These are phyloP conservation scores for Uronychia binucleata DNA, from an alignment of 73 alveolate species.

Conservation along the genomic window DNA sequence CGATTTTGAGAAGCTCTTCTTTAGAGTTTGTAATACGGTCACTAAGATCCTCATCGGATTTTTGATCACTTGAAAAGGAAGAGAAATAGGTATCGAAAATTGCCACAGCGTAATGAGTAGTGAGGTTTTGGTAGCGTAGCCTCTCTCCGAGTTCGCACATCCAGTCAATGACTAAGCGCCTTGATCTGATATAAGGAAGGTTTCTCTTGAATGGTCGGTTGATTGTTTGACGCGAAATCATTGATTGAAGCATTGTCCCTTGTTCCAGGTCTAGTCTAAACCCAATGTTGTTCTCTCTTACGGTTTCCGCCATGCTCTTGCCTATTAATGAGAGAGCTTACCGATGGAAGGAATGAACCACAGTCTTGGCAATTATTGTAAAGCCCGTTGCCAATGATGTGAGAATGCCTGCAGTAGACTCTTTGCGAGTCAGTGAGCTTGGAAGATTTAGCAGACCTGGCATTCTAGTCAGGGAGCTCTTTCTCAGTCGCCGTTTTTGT, in stretches of 20 bases:
- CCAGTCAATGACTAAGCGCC: conserved; percentile 66
- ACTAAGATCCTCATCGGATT: neutral
- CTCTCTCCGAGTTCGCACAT: conserved; percentile 72
- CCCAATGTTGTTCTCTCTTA: neutral
- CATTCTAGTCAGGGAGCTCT: too few species aligned
- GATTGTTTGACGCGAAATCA: neutral
- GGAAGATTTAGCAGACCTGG: neutral
- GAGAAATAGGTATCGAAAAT: conserved; percentile 39
- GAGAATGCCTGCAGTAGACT: neutral
- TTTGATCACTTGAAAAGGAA: neutral
- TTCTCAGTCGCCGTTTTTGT: too few species aligned
- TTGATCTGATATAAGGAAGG: conserved; percentile 14
- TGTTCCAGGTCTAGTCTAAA: neutral
- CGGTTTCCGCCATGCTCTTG: neutral
- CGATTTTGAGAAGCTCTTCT: conserved; percentile 36
- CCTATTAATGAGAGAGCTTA: neutral
- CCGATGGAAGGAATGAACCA: conserved; percentile 3
- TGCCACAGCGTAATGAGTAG: conserved; percentile 67
- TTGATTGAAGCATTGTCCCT: neutral
- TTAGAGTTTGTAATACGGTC: conserved; percentile 3
- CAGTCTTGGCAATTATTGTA: neutral
- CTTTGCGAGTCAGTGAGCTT: too few species aligned
- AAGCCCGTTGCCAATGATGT: neutral
- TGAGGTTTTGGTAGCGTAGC: conserved; percentile 19
- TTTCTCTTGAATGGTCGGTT: conserved; percentile 3